phyloP scores from a whole-genome alignment of 2,329 filamentous ascomycete genomes.

The Claviceps sorghi region DNA sequence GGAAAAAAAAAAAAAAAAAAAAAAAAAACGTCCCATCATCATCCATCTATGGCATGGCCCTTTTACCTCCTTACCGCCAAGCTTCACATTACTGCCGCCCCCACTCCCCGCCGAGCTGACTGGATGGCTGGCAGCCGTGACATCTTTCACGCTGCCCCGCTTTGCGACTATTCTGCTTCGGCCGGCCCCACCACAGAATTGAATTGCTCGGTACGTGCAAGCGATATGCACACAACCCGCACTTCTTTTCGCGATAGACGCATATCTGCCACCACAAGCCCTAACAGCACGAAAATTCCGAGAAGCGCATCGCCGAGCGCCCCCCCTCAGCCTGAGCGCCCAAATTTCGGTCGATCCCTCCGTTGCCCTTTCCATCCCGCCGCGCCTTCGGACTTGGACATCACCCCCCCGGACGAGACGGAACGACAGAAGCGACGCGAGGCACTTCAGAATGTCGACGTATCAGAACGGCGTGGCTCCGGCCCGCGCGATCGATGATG shows the following conservation, averaged over 20 bases:
- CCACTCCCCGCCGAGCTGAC: not conserved
- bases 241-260: constrained; percentile 10
- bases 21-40: not conserved
- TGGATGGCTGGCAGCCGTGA: not conserved
- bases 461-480: constrained; percentile 48
- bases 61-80: not conserved
- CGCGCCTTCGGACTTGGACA: constrained; percentile 3
- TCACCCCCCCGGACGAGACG: constrained; percentile 9
- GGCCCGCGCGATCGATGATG: constrained; percentile 52
- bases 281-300: constrained; percentile 24
- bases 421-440: constrained; percentile 16
- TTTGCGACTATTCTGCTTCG: constrained; percentile 7
- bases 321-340: constrained; percentile 17
- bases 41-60: not conserved
- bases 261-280: constrained; percentile 23
- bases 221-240: constrained; percentile 14
- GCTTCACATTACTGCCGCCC: not conserved
- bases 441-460: constrained; percentile 36
- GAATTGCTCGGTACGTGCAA: constrained; percentile 14
- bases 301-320: constrained; percentile 10
- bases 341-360: constrained; percentile 18
- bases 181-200: constrained; percentile 8
- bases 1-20: not conserved
- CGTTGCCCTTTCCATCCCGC: constrained; percentile 14
- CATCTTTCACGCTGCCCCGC: constrained; percentile 12